Percentiles rank a stretch among this genome's conserved stretches.
phyloP scores from a whole-genome alignment of 257 asterid genomes.

The Solanum infundibuliforme region DNA sequence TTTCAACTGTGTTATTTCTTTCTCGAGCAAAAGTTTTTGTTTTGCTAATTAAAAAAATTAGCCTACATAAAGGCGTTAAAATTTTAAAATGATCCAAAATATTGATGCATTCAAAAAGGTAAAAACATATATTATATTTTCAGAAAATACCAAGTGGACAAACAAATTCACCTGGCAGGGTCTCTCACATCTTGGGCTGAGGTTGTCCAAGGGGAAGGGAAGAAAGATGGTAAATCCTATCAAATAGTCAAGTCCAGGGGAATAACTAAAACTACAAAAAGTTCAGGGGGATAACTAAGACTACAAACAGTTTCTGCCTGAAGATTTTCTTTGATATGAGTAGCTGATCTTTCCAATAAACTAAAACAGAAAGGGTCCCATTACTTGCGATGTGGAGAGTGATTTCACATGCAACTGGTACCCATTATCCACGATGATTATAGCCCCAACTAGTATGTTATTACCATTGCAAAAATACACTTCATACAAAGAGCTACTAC shows the following conservation, averaged over 20 bases:
- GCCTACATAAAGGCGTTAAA: not conserved
- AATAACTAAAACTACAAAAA: not conserved
- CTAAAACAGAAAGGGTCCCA: not conserved
- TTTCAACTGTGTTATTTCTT: not conserved
- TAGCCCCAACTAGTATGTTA: not conserved
- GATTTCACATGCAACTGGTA: not conserved
- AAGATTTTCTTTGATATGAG: not conserved
- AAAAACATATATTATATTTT: not conserved
- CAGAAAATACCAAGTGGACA: not conserved
- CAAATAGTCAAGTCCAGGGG: not conserved
- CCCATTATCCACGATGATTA: not conserved
- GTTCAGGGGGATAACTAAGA: not conserved
- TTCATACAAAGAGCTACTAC: not conserved
- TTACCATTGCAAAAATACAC: not conserved
- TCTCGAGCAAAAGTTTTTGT: not conserved
- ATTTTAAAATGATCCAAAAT: not conserved
- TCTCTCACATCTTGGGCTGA: not conserved
- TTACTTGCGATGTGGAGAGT: not conserved
- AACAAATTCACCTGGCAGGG: not conserved
- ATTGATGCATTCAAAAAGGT: not conserved
- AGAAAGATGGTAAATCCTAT: not conserved
- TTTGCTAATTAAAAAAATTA: not conserved
- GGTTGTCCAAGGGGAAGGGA: not conserved
- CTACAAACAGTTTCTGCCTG: not conserved
- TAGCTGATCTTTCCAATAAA: not conserved